Conservation (phyloP, 352 stramenopile species). For the Globisporangium recalcitrans region DNA sequence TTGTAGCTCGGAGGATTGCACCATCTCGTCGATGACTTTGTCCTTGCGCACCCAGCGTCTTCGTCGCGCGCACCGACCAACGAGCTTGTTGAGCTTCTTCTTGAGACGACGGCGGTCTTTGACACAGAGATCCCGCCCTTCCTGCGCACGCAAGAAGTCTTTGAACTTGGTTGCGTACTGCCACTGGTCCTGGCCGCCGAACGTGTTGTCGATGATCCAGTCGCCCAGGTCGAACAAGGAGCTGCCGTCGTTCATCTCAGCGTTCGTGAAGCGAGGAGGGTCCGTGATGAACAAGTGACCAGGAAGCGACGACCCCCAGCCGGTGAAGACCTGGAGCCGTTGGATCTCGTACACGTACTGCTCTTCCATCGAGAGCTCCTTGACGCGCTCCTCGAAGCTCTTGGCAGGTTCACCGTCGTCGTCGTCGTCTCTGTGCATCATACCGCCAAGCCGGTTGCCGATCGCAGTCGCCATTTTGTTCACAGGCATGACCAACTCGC, state of each 20-base stretch:
- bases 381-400: conserved; percentile 63
- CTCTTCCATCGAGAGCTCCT: conserved; percentile 49
- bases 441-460: conserved; percentile 31
- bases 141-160: conserved; percentile 67
- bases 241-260: conserved; percentile 61
- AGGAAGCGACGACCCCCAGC: conserved; percentile 72
- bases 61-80: conserved; percentile 71
- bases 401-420: conserved; percentile 27
- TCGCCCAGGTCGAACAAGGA: conserved; percentile 57
- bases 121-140: conserved; percentile 34
- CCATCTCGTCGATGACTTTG: conserved; percentile 39
- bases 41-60: conserved; percentile 78
- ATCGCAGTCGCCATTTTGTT: conserved; percentile 37
- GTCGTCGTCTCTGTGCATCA: conserved; percentile 29
- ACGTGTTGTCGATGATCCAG: conserved; percentile 74
- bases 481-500: conserved; percentile 65
- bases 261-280: conserved; percentile 72
- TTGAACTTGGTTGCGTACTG: conserved; percentile 85
- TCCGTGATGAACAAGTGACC: conserved; percentile 75
- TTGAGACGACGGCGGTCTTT: conserved; percentile 65
- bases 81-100: conserved; percentile 80
- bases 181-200: conserved; percentile 74
- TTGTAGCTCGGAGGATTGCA: conserved; percentile 3
- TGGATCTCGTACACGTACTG: conserved; percentile 80
- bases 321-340: conserved; percentile 79